phyloP scores from a whole-genome alignment of 768 basidiomycete genomes.

The Omphalotus guepiniiformis region DNA sequence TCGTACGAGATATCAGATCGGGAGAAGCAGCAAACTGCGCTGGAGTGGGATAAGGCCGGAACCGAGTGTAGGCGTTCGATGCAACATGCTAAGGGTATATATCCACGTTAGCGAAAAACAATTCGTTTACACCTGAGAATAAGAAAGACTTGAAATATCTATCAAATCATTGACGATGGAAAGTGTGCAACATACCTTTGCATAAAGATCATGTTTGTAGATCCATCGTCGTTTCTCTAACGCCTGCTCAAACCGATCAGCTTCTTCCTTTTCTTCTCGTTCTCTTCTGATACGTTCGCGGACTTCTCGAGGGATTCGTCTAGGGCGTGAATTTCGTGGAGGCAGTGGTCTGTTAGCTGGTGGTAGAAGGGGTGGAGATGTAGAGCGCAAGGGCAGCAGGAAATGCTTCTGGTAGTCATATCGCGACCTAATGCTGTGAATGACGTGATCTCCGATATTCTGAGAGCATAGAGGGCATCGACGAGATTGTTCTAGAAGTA shows the following conservation, averaged over 20 bases:
- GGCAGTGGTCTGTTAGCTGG: slow-evolving; percentile 24
- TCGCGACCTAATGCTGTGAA: slow-evolving; percentile 74
- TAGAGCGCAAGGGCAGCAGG: slow-evolving; percentile 58
- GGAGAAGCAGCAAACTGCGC: slow-evolving; percentile 76
- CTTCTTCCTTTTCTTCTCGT: slow-evolving; percentile 48
- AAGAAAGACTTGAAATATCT: not conserved
- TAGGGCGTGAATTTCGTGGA: slow-evolving; percentile 23
- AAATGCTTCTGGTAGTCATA: slow-evolving; percentile 82
- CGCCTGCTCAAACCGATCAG: slow-evolving; percentile 71
- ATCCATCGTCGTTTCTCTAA: slow-evolving; percentile 74
- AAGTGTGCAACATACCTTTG: slow-evolving; percentile 58
- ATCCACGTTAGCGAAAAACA: slow-evolving; percentile 9
- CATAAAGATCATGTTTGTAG: slow-evolving; percentile 75
- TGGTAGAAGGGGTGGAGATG: slow-evolving; percentile 31
- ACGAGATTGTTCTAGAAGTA: slow-evolving; percentile 61
- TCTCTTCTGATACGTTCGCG: slow-evolving; percentile 55
- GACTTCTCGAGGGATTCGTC: slow-evolving; percentile 35
- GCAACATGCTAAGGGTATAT: slow-evolving; percentile 74
- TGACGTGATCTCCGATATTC: slow-evolving; percentile 65
- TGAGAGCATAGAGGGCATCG: slow-evolving; percentile 76
- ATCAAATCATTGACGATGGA: too few species aligned
- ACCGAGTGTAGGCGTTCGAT: slow-evolving; percentile 80
- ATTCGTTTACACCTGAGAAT: slow-evolving; percentile 9
- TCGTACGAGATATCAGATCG: slow-evolving; percentile 72
- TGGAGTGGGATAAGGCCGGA: slow-evolving; percentile 87